phyloP scores from a whole-genome alignment of 2,329 filamentous ascomycete species.

The Xylariales sp. region DNA sequence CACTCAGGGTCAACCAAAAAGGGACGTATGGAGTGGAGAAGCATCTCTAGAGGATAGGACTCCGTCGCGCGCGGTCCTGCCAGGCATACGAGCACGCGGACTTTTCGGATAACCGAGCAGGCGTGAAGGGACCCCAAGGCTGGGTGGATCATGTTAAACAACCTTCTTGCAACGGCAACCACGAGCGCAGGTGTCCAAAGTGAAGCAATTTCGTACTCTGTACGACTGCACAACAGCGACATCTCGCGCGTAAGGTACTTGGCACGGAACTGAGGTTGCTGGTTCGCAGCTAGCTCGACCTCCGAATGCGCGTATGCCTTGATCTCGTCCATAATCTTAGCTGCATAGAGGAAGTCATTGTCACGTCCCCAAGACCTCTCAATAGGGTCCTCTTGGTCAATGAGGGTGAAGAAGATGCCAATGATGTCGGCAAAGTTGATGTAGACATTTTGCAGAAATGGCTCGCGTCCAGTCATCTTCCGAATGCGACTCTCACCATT shows the following conservation, averaged over 20 bases:
- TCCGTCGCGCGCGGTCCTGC: slow-evolving; percentile 68
- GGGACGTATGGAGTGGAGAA: slow-evolving; percentile 72
- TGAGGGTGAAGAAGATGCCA: slow-evolving; percentile 68
- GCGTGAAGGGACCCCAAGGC: slow-evolving; percentile 83
- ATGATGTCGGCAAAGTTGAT: slow-evolving; percentile 73
- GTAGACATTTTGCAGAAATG: slow-evolving; percentile 59
- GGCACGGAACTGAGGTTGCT: slow-evolving; percentile 82
- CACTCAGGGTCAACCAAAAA: slow-evolving; percentile 83
- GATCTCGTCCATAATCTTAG: slow-evolving; percentile 64
- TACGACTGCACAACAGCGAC: slow-evolving; percentile 70
- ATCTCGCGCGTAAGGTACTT: slow-evolving; percentile 74
- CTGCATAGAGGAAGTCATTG: slow-evolving; percentile 54
- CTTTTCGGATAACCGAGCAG: slow-evolving; percentile 80
- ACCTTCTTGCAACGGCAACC: slow-evolving; percentile 67
- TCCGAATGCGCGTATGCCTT: slow-evolving; percentile 62
- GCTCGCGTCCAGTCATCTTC: slow-evolving; percentile 62
- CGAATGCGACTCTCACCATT: slow-evolving; percentile 65
- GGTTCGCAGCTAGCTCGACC: slow-evolving; percentile 64
- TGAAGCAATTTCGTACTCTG: slow-evolving; percentile 56
- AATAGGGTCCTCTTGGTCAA: slow-evolving; percentile 72
- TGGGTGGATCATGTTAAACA: slow-evolving; percentile 77
- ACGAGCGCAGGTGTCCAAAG: slow-evolving; percentile 77
- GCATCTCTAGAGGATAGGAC: slow-evolving; percentile 86
- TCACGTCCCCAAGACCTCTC: slow-evolving; percentile 63
- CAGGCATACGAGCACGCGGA: slow-evolving; percentile 75